These are phyloP conservation scores for Phaeophleospora eucalypticola DNA, from an alignment of 2,329 filamentous ascomycete species.

Conservation along the genomic window DNA sequence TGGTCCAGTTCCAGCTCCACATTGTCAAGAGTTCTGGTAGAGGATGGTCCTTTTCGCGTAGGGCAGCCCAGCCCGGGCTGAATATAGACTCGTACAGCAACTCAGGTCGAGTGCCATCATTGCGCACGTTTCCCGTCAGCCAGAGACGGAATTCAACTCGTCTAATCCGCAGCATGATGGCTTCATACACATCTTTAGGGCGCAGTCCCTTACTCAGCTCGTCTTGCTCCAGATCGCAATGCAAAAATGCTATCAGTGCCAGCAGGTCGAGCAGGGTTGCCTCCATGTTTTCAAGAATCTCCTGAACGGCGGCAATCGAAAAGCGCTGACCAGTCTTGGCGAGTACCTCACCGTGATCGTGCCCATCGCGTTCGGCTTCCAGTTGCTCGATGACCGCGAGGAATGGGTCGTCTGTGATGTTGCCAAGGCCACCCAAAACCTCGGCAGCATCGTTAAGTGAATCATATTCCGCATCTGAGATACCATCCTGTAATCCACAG, in stretches of 20 bases:
- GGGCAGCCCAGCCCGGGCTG: constrained; percentile 38
- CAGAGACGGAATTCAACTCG: constrained; percentile 70
- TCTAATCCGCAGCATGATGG: constrained; percentile 66
- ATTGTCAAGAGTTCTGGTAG: constrained; percentile 38
- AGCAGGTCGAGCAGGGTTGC: constrained; percentile 77
- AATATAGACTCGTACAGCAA: constrained; percentile 35
- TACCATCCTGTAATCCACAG: constrained; percentile 70
- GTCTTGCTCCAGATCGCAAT: constrained; percentile 72
- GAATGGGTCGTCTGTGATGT: constrained; percentile 49
- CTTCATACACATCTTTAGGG: constrained; percentile 60
- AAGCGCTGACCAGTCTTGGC: constrained; percentile 74
- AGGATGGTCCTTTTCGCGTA: constrained; percentile 19
- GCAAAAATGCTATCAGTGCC: constrained; percentile 78
- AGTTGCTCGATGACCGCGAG: constrained; percentile 49
- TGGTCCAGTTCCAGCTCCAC: constrained; percentile 46
- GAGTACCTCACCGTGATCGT: constrained; percentile 46
- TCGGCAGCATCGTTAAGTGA: constrained; percentile 67
- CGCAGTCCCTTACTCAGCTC: constrained; percentile 64
- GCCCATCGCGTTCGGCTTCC: constrained; percentile 37
- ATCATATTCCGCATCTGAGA: constrained; percentile 76
- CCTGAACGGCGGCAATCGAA: constrained; percentile 71
- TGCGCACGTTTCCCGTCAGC: constrained; percentile 47
- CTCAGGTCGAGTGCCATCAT: not conserved
- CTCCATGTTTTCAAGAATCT: constrained; percentile 69
- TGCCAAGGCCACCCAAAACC: constrained; percentile 55